Evolutionary conservation across 768 basidiomycete genomes (phyloP).

Genomic region (Podaxis mareebaensis): DNA sequence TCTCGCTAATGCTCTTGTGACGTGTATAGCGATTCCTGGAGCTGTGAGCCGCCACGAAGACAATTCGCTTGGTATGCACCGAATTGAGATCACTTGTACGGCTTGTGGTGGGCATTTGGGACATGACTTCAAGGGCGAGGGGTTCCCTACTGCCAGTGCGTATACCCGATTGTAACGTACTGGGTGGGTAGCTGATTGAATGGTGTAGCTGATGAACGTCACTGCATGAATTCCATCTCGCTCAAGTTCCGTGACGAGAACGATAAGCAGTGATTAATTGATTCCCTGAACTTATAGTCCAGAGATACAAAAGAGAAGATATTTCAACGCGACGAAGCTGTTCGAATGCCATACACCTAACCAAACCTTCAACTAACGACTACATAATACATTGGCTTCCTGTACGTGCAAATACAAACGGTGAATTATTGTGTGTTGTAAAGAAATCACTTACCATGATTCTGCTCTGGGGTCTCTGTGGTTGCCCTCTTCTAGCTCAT

Average conservation of each 20-base stretch:
- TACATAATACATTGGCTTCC: too few species aligned
- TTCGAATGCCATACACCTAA: too few species aligned
- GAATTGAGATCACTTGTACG: slow-evolving; percentile 87
- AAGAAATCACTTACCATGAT: neutral
- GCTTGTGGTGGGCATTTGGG: slow-evolving; percentile 94
- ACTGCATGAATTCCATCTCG: slow-evolving; percentile 89
- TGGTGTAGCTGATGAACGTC: slow-evolving; percentile 70
- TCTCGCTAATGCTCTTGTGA: too few species aligned
- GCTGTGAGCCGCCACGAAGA: slow-evolving; percentile 83
- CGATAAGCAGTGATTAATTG: slow-evolving; percentile 15
- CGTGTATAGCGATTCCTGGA: slow-evolving; percentile 74
- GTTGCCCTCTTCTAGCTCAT: neutral
- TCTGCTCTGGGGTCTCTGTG: neutral
- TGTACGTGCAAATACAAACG: neutral
- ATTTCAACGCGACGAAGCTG: too few species aligned
- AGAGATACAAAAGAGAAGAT: too few species aligned
- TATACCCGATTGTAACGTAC: neutral
- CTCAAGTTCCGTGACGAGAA: slow-evolving; percentile 68
- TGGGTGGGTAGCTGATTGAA: neutral
- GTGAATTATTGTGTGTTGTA: neutral
- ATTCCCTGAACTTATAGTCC: neutral
- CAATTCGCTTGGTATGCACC: slow-evolving; percentile 57
- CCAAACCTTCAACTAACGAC: too few species aligned
- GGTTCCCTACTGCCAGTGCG: slow-evolving; percentile 74
- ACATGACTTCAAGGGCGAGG: slow-evolving; percentile 94